phyloP scores from a whole-genome alignment of 2,329 filamentous ascomycete genomes.

The Ceratocystis huliohia region DNA sequence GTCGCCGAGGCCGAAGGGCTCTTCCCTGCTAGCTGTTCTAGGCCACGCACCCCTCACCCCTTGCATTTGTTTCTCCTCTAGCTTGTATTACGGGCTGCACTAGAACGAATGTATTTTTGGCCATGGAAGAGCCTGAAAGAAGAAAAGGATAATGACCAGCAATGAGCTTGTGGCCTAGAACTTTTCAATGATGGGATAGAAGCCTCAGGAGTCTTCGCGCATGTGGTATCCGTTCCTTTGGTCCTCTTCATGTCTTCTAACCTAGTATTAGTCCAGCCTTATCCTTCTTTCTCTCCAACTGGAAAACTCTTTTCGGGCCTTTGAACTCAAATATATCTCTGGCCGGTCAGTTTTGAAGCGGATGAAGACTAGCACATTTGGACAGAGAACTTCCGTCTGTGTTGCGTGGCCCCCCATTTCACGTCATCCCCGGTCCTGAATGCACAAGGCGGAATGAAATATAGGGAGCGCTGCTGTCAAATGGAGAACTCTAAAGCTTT shows the following conservation, averaged over 20 bases:
- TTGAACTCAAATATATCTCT: background rate
- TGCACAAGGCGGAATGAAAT: too few relatives aligned
- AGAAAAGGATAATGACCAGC: background rate
- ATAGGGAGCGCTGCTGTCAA: background rate
- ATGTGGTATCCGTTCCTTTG: too few relatives aligned
- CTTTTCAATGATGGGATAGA: background rate
- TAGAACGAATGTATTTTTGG: background rate
- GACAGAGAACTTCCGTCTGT: background rate
- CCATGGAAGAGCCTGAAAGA: background rate
- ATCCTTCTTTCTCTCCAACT: background rate
- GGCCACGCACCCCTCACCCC: background rate
- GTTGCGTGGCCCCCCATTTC: background rate
- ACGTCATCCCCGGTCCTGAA: background rate
- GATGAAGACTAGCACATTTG: background rate
- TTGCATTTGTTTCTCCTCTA: conserved; percentile 2
- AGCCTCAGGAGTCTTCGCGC: too few relatives aligned
- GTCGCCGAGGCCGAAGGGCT: background rate
- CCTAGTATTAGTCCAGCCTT: background rate
- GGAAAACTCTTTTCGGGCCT: background rate
- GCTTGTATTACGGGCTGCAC: background rate
- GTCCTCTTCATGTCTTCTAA: background rate
- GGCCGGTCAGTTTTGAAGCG: too few relatives aligned
- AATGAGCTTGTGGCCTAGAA: background rate
- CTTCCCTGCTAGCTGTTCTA: background rate
- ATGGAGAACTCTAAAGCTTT: background rate